Evolutionary conservation across 2,329 filamentous ascomycete species (phyloP), one percentile per base, ranked within the genome.

Genomic region (Colletotrichum orbiculare): DNA sequence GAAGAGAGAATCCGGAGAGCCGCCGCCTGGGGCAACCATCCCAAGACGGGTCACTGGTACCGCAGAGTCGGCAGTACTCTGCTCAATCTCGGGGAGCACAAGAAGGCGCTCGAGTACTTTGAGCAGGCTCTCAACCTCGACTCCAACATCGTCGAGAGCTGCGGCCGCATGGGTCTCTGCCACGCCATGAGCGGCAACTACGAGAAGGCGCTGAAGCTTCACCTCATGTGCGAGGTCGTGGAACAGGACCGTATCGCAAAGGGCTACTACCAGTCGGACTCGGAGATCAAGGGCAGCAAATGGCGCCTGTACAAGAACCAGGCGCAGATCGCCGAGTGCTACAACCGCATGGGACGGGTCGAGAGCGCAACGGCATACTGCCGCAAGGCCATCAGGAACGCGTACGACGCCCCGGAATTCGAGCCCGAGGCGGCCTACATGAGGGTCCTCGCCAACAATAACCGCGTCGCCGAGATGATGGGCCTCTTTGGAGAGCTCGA

Each of bases 271-370:
- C 69, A 53, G 2, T 68, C 73, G 0, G 70, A 64, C 0, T 56
- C 69, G 2, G 70, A 73, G 2, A 65, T 73, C 3, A 71, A 68
- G 17, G 73, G 72, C 38, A 73, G 72, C 50, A 76, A 71, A 58
- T 81, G 78, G 78, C 73, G 79, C 2, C 68, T 81, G 1, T 81
- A 81, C 68, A 78, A 78, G 54, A 77, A 80, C 17, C 77, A 79
- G 37, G 72, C 75, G 9, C 70, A 80, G 17, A 74, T 79, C 9
- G 79, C 78, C 1, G 70, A 72, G 13, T 79, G 77, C 64, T 76
- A 77, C 65, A 74, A 74, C 25, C 72, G 73, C 10, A 71, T 75
- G 15, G 73, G 70, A 3, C 71, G 76, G 3, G 64, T 75, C 1
- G 75, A 78, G 6, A 68, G 71, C 12, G 71, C 78, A 0, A 68